Evolutionary conservation across 2,329 filamentous ascomycete species (phyloP).

Genomic region (Colletotrichum eleusines): DNA sequence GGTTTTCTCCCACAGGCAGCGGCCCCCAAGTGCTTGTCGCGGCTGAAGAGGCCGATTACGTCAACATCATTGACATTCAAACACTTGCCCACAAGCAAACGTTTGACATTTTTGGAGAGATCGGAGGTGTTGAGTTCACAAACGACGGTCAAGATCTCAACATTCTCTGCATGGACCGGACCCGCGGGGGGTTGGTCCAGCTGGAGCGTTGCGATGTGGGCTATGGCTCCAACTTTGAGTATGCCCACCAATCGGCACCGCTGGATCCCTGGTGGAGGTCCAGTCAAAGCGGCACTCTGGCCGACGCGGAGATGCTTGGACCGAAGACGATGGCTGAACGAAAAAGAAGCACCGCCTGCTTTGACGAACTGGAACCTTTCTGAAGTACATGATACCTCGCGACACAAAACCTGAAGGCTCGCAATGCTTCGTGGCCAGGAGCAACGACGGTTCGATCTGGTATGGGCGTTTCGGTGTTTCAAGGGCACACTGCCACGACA

Average conservation of each 20-base stretch:
- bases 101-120: constrained; percentile 80
- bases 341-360: constrained; percentile 17
- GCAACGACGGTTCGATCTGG: background rate
- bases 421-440: background rate
- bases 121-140: constrained; percentile 76
- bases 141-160: constrained; percentile 77
- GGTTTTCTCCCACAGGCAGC: constrained; percentile 78
- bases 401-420: constrained; percentile 10
- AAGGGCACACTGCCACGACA: background rate
- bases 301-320: background rate
- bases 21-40: constrained; percentile 76
- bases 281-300: background rate
- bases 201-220: constrained; percentile 64
- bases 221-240: constrained; percentile 29
- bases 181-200: constrained; percentile 75
- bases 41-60: constrained; percentile 80
- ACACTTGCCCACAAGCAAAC: constrained; percentile 75
- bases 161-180: constrained; percentile 74
- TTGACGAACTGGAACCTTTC: constrained; percentile 46
- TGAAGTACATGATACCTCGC: constrained; percentile 38
- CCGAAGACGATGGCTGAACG: background rate
- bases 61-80: constrained; percentile 77
- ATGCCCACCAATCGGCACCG: constrained; percentile 3
- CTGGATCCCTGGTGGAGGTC: constrained; percentile 28
- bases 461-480: constrained; percentile 18